Conservation (phyloP, 2,329 filamentous ascomycete species). For the Cylindrodendrum hubeiense region DNA sequence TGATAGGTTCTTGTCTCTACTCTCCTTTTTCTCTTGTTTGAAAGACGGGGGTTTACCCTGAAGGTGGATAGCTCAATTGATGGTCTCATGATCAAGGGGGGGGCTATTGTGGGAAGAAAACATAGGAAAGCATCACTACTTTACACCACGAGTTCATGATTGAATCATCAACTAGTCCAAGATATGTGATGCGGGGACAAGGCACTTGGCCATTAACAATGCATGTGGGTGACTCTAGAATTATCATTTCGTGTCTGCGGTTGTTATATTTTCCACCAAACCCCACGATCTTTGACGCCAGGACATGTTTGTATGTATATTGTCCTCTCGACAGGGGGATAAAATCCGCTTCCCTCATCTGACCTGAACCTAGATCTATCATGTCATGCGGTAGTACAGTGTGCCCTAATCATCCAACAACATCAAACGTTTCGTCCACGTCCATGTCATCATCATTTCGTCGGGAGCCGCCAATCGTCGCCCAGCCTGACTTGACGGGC, state of each 20-base stretch:
- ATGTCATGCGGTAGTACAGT: constrained; percentile 15
- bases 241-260: not conserved
- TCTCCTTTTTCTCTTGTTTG: not conserved
- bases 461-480: constrained; percentile 43
- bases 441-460: constrained; percentile 47
- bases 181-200: not conserved
- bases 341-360: not conserved
- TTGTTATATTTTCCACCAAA: not conserved
- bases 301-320: constrained; percentile 3
- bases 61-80: not conserved
- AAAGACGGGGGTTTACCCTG: no score
- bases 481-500: constrained; percentile 49
- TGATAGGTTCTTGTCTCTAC: not conserved
- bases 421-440: constrained; percentile 50
- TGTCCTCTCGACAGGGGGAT: not conserved
- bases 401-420: constrained; percentile 36
- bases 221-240: not conserved
- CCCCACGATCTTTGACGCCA: not conserved
- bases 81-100: not conserved
- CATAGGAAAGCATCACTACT: not conserved
- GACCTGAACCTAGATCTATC: constrained; percentile 21
- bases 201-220: not conserved
- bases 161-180: not conserved
- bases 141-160: not conserved
- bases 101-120: not conserved